Evolutionary conservation across 805 yeast genomes (phyloP).

Genomic region (Candida montana): DNA sequence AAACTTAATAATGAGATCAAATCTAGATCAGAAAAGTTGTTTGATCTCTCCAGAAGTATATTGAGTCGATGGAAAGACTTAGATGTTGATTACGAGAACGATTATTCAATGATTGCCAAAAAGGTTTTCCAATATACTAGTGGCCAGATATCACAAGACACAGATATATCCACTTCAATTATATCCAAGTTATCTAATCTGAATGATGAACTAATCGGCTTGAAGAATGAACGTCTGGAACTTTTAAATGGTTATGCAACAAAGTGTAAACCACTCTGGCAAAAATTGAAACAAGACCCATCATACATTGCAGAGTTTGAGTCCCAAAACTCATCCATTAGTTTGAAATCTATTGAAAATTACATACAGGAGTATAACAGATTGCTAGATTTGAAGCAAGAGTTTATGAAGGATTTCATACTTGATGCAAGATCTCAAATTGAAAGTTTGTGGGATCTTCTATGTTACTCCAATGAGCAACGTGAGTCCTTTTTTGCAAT

Average conservation of each 20-base stretch:
- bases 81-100: conserved; percentile 17
- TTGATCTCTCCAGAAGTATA: conserved; percentile 13
- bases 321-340: conserved; percentile 39
- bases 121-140: conserved; percentile 10
- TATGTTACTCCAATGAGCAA: conserved; percentile 54
- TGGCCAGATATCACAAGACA: not conserved
- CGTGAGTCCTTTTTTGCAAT: conserved; percentile 39
- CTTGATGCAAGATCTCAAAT: conserved; percentile 55
- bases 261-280: conserved; percentile 51
- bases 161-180: conserved; percentile 13
- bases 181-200: conserved; percentile 10
- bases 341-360: conserved; percentile 40
- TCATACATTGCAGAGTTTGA: conserved; percentile 37
- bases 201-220: conserved; percentile 10
- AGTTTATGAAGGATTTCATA: conserved; percentile 64
- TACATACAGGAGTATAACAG: conserved; percentile 53
- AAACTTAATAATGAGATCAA: conserved; percentile 18
- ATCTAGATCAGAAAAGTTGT: conserved; percentile 12
- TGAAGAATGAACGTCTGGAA: conserved; percentile 12
- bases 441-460: conserved; percentile 51
- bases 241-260: conserved; percentile 22
- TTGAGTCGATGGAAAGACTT: conserved; percentile 20
- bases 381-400: conserved; percentile 53
- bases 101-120: conserved; percentile 17
- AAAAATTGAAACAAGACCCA: conserved; percentile 44